A percentile compares a stretch with the other conserved stretches of the same genome.
Evolutionary conservation across 2,329 filamentous ascomycete species (phyloP).

Genomic region (Malbranchea zuffiana): DNA sequence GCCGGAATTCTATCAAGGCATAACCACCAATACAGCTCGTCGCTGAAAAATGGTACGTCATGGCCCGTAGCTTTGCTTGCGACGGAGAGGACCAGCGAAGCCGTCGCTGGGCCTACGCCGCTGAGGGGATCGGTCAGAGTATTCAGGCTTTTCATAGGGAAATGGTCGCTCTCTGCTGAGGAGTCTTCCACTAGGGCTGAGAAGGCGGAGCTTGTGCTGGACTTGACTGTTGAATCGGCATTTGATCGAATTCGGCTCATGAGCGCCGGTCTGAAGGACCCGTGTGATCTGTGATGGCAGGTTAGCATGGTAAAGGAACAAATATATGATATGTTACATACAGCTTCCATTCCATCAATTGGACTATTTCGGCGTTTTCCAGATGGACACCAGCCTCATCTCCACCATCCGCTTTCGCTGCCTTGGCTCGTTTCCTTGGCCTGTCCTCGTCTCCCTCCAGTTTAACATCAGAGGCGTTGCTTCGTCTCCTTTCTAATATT

Average conservation of each 20-base stretch:
- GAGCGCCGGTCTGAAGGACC: constrained; percentile 30
- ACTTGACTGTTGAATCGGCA: constrained; percentile 17
- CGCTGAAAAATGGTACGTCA: constrained; percentile 33
- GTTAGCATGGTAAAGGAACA: constrained; percentile 1
- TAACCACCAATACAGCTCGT: constrained; percentile 34
- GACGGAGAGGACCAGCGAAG: constrained; percentile 32
- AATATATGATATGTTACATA: constrained; percentile 21
- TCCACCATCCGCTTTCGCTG: constrained; percentile 13
- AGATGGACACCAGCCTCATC: constrained; percentile 16
- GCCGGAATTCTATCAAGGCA: constrained; percentile 20
- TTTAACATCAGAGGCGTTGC: background rate
- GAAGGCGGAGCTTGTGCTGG: constrained; percentile 23
- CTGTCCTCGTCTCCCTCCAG: constrained; percentile 7
- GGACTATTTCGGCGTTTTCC: constrained; percentile 27
- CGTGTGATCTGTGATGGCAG: constrained; percentile 28
- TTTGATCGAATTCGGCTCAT: constrained; percentile 33
- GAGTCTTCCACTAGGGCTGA: constrained; percentile 9
- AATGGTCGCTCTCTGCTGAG: constrained; percentile 14
- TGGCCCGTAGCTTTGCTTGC: constrained; percentile 13
- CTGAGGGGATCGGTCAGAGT: constrained; percentile 27
- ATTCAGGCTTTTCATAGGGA: constrained; percentile 26
- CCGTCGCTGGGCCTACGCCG: constrained; percentile 35
- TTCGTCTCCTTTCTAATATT: background rate
- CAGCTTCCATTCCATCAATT: constrained; percentile 37
- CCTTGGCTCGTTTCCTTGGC: constrained; percentile 9